Evolutionary conservation across 208 protist genomes (phyloP), one percentile per base, ranked within the genome.

Genomic region (Leishmania mexicana): DNA sequence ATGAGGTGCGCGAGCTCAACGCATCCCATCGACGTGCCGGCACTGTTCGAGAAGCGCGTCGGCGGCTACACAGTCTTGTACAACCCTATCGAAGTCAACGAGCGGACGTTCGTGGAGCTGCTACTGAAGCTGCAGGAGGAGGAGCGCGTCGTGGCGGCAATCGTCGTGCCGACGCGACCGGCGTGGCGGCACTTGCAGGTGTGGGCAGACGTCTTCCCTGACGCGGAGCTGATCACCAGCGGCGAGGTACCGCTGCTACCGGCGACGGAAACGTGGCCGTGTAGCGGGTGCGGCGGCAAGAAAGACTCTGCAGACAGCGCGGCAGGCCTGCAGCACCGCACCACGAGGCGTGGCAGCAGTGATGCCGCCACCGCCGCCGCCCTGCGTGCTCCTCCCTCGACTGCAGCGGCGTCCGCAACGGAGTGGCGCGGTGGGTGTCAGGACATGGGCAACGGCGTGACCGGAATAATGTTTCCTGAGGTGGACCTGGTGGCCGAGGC

Each of bases 41-140:
- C 81, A 7, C 75, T 86, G 40, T 88, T 93, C 53, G 81, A 87
- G 45, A 60, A 84, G 58, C 74, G 84, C 35, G 17, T 73, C 7
- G 93, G 93, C 38, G 90, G 81, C 81, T 93, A 93, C 87, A 96
- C 93, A 11, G 91, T 94, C 15, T 81, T 96, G 57, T 97, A 97
- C 87, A 97, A 96, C 87, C 94, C 94, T 11, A 88, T 96, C 53
- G 90, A 94, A 47, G 85, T 88, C 21, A 93, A 94, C 67, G 89
- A 92, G 17, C 74, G 81, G 24, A 93, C 92, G 13, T 94, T 97
- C 47, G 62, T 62, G 19, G 84, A 89, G 47, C 77, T 94, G 19
- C 67, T 95, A 2, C 73, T 76, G 49, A 92, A 92, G 76, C 85
- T 95, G 35, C 57, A 94, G 73, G 79, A 85, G 49, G 90, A 95